These are phyloP conservation scores for Hypoxylon sp. DNA, from an alignment of 2,329 filamentous ascomycete species.

Conservation along the genomic window DNA sequence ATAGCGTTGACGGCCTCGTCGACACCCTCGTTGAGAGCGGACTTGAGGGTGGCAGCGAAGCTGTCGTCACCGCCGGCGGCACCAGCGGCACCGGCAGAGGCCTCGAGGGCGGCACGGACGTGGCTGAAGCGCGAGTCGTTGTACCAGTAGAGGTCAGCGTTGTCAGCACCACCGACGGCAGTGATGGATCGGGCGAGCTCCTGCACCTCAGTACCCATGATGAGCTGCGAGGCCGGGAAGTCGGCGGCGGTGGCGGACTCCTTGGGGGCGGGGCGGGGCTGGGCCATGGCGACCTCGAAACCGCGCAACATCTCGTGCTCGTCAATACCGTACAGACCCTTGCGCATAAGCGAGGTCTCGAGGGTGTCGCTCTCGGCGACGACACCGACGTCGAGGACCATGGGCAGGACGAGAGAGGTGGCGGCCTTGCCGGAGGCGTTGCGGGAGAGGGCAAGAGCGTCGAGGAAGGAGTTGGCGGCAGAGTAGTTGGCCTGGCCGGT, in stretches of 20 bases:
- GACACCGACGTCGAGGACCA: slow-evolving; percentile 47
- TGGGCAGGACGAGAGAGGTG: slow-evolving; percentile 35
- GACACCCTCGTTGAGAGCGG: background rate
- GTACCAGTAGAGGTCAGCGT: slow-evolving; percentile 42
- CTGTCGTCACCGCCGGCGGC: slow-evolving; percentile 19
- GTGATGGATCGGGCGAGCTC: slow-evolving; percentile 27
- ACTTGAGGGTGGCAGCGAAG: slow-evolving; percentile 9
- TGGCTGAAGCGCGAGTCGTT: slow-evolving; percentile 40
- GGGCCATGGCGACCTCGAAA: slow-evolving; percentile 41
- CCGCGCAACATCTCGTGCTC: slow-evolving; percentile 35
- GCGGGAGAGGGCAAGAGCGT: slow-evolving; percentile 43
- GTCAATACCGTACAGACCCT: slow-evolving; percentile 34
- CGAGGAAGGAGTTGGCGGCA: slow-evolving; percentile 48
- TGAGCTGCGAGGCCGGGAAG: slow-evolving; percentile 19
- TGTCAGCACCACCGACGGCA: background rate
- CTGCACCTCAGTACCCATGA: slow-evolving; percentile 38
- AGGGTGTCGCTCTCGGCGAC: slow-evolving; percentile 39
- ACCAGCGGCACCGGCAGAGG: slow-evolving; percentile 1
- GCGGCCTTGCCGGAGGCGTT: slow-evolving; percentile 38
- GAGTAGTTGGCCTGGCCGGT: slow-evolving; percentile 49
- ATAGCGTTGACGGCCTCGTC: slow-evolving; percentile 24
- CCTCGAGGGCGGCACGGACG: slow-evolving; percentile 32
- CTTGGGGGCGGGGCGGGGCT: background rate
- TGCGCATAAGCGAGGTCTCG: slow-evolving; percentile 22
- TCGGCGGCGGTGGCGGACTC: background rate